Evolutionary conservation across 208 protist species (phyloP).

Genomic region (Porcisia hertigi): DNA sequence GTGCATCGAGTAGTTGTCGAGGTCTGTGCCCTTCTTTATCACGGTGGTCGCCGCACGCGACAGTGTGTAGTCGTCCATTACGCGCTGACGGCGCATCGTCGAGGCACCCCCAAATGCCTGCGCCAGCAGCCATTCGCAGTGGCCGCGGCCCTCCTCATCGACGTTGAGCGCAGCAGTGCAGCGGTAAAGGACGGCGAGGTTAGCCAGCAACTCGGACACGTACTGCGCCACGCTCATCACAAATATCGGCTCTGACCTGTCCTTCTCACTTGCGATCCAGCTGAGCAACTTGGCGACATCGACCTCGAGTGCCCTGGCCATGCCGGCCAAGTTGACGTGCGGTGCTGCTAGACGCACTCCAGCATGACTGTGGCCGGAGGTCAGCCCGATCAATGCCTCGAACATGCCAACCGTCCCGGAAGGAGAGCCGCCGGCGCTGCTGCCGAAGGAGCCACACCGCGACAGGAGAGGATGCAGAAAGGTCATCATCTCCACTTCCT

Average conservation of each 20-base stretch:
- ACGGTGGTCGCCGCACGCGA: constrained; percentile 28
- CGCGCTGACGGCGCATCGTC: constrained; percentile 31
- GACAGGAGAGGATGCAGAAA: constrained; percentile 52
- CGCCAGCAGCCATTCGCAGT: constrained; percentile 76
- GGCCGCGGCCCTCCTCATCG: constrained; percentile 50
- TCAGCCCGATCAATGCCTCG: constrained; percentile 17
- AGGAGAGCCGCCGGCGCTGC: not conserved
- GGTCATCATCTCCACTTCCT: constrained; percentile 45
- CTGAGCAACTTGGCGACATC: constrained; percentile 51
- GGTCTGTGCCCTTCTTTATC: constrained; percentile 28
- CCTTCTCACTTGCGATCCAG: constrained; percentile 29
- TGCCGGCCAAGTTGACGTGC: constrained; percentile 68
- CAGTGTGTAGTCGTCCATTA: constrained; percentile 45
- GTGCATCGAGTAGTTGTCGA: constrained; percentile 66
- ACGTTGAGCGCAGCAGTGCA: constrained; percentile 58
- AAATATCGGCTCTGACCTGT: constrained; percentile 37
- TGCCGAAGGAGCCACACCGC: constrained; percentile 13
- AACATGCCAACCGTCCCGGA: constrained; percentile 9
- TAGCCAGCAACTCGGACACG: constrained; percentile 68
- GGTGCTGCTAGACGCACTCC: constrained; percentile 45
- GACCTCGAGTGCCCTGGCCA: constrained; percentile 43
- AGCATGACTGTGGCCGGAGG: constrained; percentile 24
- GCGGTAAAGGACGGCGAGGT: constrained; percentile 73
- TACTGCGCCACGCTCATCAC: constrained; percentile 54
- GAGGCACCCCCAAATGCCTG: constrained; percentile 69